A percentile compares a stretch with the other conserved stretches of the same genome.
phyloP scores from a whole-genome alignment of 2,329 filamentous ascomycete species.

The Microcyclosporella mali region DNA sequence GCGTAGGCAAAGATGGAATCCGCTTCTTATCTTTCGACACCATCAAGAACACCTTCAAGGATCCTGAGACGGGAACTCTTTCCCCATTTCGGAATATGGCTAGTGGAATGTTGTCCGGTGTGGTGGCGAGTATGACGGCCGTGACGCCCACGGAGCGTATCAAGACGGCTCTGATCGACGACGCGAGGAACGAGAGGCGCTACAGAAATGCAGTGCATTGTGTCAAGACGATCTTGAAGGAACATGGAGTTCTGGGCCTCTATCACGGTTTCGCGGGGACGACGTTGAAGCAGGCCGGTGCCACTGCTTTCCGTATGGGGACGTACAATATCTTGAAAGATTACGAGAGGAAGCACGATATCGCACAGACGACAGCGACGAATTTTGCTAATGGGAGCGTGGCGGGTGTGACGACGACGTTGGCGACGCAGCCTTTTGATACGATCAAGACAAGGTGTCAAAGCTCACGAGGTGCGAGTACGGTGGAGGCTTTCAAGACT shows the following conservation, averaged over 20 bases:
- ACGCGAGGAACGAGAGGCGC: conserved; percentile 45
- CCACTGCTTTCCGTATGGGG: conserved; percentile 57
- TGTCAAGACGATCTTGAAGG: conserved; percentile 42
- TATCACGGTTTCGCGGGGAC: conserved; percentile 56
- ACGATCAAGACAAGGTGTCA: conserved; percentile 59
- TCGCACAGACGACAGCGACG: conserved; percentile 45
- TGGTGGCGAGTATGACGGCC: conserved; percentile 56
- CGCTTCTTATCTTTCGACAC: conserved; percentile 61
- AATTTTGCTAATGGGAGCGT: conserved; percentile 59
- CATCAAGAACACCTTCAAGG: conserved; percentile 54
- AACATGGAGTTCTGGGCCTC: conserved; percentile 50
- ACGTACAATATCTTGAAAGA: conserved; percentile 60
- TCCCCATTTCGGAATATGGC: conserved; percentile 53
- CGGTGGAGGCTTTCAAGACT: conserved; percentile 50
- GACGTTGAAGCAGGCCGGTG: conserved; percentile 57
- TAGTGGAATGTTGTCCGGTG: conserved; percentile 59
- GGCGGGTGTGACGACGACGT: conserved; percentile 56
- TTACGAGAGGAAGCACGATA: conserved; percentile 44
- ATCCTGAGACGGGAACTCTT: conserved; percentile 50
- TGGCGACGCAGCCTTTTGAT: conserved; percentile 57
- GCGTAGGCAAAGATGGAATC: conserved; percentile 59
- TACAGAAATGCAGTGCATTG: conserved; percentile 50
- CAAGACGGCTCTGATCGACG: conserved; percentile 62
- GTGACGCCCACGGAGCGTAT: conserved; percentile 64
- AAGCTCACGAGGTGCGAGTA: conserved; percentile 52